phyloP scores from a whole-genome alignment of 1,284 basidiomycete genomes.

The Leccinum colubrinum region DNA sequence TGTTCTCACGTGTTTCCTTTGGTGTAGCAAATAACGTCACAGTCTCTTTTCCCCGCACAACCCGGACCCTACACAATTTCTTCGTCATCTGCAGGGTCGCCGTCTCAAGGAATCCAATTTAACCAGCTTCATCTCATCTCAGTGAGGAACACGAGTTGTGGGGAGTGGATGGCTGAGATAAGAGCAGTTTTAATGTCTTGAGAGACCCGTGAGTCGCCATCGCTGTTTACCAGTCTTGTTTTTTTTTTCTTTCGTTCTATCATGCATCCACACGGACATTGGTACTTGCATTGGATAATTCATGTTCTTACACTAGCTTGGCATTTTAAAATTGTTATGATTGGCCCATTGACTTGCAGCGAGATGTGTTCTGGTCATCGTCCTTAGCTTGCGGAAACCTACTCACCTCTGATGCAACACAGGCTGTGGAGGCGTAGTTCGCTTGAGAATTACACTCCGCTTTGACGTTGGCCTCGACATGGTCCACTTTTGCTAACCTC shows the following conservation, averaged over 20 bases:
- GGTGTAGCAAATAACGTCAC: conserved; percentile 21
- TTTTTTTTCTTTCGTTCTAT: neutral
- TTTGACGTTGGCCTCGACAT: neutral
- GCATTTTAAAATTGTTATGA: conserved; percentile 2
- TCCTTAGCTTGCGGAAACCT: neutral
- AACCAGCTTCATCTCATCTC: conserved; percentile 24
- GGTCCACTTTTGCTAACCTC: neutral
- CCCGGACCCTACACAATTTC: conserved; percentile 24
- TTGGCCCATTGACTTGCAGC: neutral
- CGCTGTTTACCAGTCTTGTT: neutral
- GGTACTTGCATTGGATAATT: conserved; percentile 3
- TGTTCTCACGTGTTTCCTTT: conserved; percentile 5
- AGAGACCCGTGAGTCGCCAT: conserved; percentile 16
- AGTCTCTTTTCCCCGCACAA: conserved; percentile 8
- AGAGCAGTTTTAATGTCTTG: conserved; percentile 20
- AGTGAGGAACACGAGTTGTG: conserved; percentile 28
- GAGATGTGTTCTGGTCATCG: conserved; percentile 2
- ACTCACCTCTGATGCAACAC: neutral
- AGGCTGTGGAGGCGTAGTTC: neutral
- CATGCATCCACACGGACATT: neutral
- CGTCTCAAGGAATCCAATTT: conserved; percentile 21
- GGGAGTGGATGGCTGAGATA: conserved; percentile 29
- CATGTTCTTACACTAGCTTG: neutral
- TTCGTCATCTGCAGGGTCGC: conserved; percentile 7
- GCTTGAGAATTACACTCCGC: neutral